Percentiles rank a stretch among this genome's conserved stretches.
Evolutionary conservation across 768 basidiomycete genomes (phyloP).

Genomic region (Termitomyces titanicus): DNA sequence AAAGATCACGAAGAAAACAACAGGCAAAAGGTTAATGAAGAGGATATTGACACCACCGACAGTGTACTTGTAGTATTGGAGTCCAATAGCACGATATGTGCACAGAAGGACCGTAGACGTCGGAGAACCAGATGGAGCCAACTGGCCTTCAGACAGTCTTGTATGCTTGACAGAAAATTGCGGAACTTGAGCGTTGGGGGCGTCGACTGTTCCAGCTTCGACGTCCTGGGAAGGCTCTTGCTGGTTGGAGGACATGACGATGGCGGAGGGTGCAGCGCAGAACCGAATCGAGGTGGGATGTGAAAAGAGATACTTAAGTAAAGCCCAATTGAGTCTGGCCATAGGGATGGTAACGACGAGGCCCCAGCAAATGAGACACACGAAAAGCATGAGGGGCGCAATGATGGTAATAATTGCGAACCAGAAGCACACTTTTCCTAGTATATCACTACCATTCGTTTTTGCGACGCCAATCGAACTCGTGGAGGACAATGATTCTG

Average conservation of each 20-base stretch:
- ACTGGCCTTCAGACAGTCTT: constrained; percentile 81
- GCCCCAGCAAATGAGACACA: constrained; percentile 93
- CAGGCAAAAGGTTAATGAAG: constrained; percentile 90
- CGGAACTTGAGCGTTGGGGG: constrained; percentile 26
- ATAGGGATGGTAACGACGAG: constrained; percentile 94
- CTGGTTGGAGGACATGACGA: constrained; percentile 45
- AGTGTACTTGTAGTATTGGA: constrained; percentile 98
- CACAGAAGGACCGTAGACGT: constrained; percentile 89
- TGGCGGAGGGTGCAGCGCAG: constrained; percentile 78
- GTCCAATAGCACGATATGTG: constrained; percentile 87
- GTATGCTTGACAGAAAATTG: constrained; percentile 68
- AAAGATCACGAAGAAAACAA: constrained; percentile 96
- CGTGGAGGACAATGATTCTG: constrained; percentile 27
- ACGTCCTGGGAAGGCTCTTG: constrained; percentile 22
- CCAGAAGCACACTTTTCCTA: constrained; percentile 85
- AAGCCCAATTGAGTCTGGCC: constrained; percentile 96
- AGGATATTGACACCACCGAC: constrained; percentile 98
- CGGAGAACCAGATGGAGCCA: constrained; percentile 80
- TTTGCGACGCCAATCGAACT: constrained; percentile 29
- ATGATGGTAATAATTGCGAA: constrained; percentile 69
- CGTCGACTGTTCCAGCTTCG: constrained; percentile 19
- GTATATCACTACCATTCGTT: constrained; percentile 39
- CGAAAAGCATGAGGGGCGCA: constrained; percentile 83
- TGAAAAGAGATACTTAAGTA: constrained; percentile 75
- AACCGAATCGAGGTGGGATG: constrained; percentile 88